phyloP scores from a whole-genome alignment of 495 filamentous ascomycete genomes.

The Trichoderma parareesei region DNA sequence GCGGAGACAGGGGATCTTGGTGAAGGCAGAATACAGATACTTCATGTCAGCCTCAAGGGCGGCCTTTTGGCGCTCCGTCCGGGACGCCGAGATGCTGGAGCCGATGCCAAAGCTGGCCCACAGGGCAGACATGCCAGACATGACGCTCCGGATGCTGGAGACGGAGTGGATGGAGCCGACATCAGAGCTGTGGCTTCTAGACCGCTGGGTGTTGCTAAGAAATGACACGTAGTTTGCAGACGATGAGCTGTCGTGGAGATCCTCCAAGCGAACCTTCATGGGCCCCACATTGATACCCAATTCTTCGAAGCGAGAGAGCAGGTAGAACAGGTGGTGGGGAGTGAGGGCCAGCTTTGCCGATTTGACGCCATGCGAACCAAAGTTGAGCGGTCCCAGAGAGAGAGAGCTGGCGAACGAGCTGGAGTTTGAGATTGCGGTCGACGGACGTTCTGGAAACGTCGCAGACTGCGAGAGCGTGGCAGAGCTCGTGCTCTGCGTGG shows the following conservation, averaged over 20 bases:
- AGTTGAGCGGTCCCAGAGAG: conserved; percentile 74
- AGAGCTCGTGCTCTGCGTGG: conserved; percentile 44
- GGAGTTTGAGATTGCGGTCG: conserved; percentile 56
- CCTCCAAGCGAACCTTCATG: conserved; percentile 93
- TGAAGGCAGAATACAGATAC: conserved; percentile 96
- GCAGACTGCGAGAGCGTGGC: conserved; percentile 42
- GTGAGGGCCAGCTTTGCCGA: conserved; percentile 87
- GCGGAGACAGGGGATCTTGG: conserved; percentile 88
- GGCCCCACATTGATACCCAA: conserved; percentile 81
- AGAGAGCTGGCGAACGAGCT: conserved; percentile 74
- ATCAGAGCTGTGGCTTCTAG: conserved; percentile 69
- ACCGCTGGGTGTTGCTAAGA: conserved; percentile 67
- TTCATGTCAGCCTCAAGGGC: conserved; percentile 78
- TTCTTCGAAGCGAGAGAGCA: conserved; percentile 90
- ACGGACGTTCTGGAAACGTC: conserved; percentile 42
- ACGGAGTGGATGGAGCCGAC: conserved; percentile 88
- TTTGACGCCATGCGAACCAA: conserved; percentile 75
- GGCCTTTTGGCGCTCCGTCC: conserved; percentile 78
- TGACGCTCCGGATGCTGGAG: conserved; percentile 91
- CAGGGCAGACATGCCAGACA: conserved; percentile 87
- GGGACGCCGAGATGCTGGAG: conserved; percentile 63
- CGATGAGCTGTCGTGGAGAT: conserved; percentile 77
- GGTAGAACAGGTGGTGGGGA: conserved; percentile 95
- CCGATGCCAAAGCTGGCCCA: conserved; percentile 83
- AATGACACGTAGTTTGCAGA: conserved; percentile 96